Base-by-base conservation (phyloP, 2,329 filamentous ascomycete genomes). In the Tolypocladium capitatum region DNA sequence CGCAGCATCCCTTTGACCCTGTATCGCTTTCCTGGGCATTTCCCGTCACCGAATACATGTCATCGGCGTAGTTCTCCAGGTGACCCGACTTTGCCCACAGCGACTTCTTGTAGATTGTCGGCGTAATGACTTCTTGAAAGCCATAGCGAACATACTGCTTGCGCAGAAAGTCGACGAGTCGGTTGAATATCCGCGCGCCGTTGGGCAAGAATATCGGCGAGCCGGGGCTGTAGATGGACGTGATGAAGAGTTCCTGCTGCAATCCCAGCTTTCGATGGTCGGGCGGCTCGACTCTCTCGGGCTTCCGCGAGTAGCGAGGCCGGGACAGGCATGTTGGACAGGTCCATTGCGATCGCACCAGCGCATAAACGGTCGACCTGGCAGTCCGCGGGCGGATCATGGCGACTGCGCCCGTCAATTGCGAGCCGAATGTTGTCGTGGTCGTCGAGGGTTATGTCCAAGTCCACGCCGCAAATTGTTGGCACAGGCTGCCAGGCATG, bases 91-190 rank as follows among this genome's bases (percentile, higher is more conserved):
- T 83, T 58, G 86, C 81, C 89, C 88, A 94, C 30, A 94, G 68
- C 6, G 84, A 81, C 63, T 86, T 86, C 61, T 94, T 94, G 72
- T 92, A 94, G 60, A 94, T 92, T 44, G 82, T 92, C 2, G 89
- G 88, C 8, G 87, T 92, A 56, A 94, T 81, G 53, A 94, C 88
- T 63, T 94, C 88, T 55, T 89, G 76, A 62, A 91, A 94, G 50
- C 88, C 88, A 65, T 91, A 92, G 53, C 81, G 78, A 27, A 83
- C 78, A 60, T 94, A 94, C 61, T 94, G 87, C 50, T 82, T 81
- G 53, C 88, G 84, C 48, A 94, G 73, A 60, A 92, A 94, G 40
- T 83, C 75, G 50, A 88, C 79, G 21, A 94, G 78, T 47, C 86
- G 84, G 61, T 92, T 90, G 70, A 94, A 89, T 56, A 94, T 78